A percentile compares a stretch with the other conserved stretches of the same genome.
These are phyloP conservation scores for Abortiporus biennis DNA, from an alignment of 1,284 basidiomycete species.

Conservation along the genomic window DNA sequence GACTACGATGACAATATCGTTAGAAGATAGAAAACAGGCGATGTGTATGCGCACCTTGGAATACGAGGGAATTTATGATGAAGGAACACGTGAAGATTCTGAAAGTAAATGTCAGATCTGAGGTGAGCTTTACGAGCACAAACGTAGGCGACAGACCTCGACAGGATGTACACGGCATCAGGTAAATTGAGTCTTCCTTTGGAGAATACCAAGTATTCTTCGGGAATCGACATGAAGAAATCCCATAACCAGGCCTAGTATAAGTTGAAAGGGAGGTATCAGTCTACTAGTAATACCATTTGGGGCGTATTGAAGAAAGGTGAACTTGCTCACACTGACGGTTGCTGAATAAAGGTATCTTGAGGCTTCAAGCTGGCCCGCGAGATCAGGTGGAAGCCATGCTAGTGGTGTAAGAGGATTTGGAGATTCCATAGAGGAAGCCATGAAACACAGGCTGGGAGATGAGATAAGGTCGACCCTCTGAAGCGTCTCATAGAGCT, in stretches of 20 bases:
- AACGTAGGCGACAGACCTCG: conserved; percentile 1
- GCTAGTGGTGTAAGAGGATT: conserved; percentile 5
- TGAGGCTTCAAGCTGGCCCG: conserved; percentile 6
- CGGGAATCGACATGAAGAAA: conserved; percentile 3
- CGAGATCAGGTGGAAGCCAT: conserved; percentile 6
- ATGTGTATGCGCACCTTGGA: no score
- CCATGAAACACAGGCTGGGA: no score
- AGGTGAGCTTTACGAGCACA: background rate
- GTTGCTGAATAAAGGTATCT: conserved; percentile 6
- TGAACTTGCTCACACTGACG: conserved; percentile 2
- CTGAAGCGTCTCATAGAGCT: no score
- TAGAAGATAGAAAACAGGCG: background rate
- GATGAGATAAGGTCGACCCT: no score
- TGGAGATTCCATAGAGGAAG: background rate
- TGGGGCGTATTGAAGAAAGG: background rate
- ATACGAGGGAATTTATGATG: conserved; percentile 1
- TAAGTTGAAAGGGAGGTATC: background rate
- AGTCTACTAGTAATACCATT: background rate
- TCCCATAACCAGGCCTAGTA: conserved; percentile 5
- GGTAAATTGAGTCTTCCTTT: background rate
- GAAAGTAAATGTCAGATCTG: background rate
- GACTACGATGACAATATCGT: background rate
- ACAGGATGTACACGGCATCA: conserved; percentile 4
- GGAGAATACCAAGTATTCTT: conserved; percentile 2
- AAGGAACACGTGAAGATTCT: conserved; percentile 1